Percentiles rank a stretch among this genome's conserved stretches.
These are phyloP conservation scores for Borovskyia barvae DNA, from an alignment of 208 protist species.

Conservation along the genomic window DNA sequence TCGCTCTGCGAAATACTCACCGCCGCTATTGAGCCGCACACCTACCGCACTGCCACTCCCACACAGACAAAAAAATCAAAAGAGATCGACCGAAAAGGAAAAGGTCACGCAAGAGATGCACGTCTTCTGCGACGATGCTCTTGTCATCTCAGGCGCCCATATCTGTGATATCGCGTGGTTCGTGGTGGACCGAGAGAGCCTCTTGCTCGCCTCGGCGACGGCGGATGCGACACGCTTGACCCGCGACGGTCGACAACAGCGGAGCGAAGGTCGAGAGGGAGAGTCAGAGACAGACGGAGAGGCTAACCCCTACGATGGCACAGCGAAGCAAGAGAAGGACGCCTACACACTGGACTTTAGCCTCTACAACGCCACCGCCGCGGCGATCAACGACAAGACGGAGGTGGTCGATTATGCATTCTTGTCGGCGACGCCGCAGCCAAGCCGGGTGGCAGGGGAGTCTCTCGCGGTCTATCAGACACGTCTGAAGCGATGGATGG, in stretches of 20 bases:
- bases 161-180: constrained; percentile 34
- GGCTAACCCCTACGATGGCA: no score
- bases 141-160: constrained; percentile 2
- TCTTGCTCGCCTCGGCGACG: constrained; percentile 22
- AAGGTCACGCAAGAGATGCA: no score
- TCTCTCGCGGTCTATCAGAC: constrained; percentile 10
- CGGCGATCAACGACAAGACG: constrained; percentile 5
- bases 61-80: no score
- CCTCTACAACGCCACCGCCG: constrained; percentile 17
- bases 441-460: constrained; percentile 19
- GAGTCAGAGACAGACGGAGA: no score
- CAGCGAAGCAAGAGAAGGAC: no score
- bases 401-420: constrained; percentile 38
- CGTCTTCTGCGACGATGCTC: constrained; percentile 3
- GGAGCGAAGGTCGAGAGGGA: no score
- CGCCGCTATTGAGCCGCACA: no score
- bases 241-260: neutral
- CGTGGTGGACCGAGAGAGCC: constrained; percentile 7
- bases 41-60: no score
- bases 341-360: constrained; percentile 48
- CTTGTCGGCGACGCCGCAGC: constrained; percentile 23
- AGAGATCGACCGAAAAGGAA: no score
- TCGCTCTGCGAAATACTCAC: no score
- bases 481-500: constrained; percentile 39
- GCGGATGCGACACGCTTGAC: neutral